Conservation (phyloP, 2,329 filamentous ascomycete species). For the Plectosphaerella cucumerina region DNA sequence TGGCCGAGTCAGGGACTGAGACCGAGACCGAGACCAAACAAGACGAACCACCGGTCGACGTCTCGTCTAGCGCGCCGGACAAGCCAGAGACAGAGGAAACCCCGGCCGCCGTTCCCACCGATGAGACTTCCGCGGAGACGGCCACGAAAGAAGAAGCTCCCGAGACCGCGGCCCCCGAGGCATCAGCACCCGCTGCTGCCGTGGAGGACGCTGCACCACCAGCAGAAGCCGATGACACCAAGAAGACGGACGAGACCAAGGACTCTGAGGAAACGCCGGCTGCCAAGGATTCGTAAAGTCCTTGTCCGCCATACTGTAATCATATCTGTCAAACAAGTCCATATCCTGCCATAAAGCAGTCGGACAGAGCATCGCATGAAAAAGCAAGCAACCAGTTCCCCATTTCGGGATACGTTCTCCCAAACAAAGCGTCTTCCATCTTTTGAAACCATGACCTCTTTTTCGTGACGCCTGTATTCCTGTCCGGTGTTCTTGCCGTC, state of each 20-base stretch:
- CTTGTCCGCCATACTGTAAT: too few species aligned
- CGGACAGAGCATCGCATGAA: too few species aligned
- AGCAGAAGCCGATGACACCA: constrained; percentile 5
- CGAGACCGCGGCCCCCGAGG: constrained; percentile 2
- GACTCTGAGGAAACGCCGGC: neutral
- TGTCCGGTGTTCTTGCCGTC: too few species aligned
- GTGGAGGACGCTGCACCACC: too few species aligned
- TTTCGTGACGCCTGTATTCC: too few species aligned
- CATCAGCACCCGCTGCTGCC: neutral
- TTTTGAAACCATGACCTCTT: too few species aligned
- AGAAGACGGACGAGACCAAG: constrained; percentile 1
- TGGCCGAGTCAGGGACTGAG: constrained; percentile 9
- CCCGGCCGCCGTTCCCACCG: neutral
- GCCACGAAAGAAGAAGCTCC: constrained; percentile 11
- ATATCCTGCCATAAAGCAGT: too few species aligned
- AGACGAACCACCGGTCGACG: constrained; percentile 11
- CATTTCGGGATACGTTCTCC: too few species aligned
- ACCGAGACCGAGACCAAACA: constrained; percentile 14
- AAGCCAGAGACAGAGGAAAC: constrained; percentile 13
- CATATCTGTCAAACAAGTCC: too few species aligned
- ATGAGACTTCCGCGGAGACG: constrained; percentile 9
- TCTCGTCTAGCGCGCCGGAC: neutral
- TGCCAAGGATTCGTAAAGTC: too few species aligned
- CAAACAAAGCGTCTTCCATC: too few species aligned
- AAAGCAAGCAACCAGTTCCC: too few species aligned